These are phyloP conservation scores for Panus rudis DNA, from an alignment of 768 basidiomycete genomes.

Conservation along the genomic window DNA sequence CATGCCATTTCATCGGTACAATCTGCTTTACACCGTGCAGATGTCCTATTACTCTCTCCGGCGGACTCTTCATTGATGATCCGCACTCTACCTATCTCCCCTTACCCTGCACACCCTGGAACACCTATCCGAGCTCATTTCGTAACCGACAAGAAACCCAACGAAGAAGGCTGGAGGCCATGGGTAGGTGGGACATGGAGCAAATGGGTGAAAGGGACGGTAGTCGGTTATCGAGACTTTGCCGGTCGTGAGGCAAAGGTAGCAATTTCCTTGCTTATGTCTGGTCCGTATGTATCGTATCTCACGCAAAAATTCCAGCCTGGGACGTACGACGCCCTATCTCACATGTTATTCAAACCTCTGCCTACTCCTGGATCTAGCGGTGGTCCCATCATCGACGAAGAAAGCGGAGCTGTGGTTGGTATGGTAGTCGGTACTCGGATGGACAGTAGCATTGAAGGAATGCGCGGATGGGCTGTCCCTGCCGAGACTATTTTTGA, in stretches of 20 bases:
- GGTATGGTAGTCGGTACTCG: conserved; percentile 57
- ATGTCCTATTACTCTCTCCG: conserved; percentile 41
- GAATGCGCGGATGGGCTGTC: conserved; percentile 53
- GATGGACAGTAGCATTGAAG: conserved; percentile 50
- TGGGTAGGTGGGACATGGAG: conserved; percentile 50
- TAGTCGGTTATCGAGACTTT: conserved; percentile 55
- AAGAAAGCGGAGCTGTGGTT: conserved; percentile 53
- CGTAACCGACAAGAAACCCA: conserved; percentile 36
- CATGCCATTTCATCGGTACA: conserved; percentile 38
- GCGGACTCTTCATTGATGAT: conserved; percentile 10
- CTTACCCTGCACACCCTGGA: conserved; percentile 46
- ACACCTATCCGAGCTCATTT: conserved; percentile 47
- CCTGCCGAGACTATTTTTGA: conserved; percentile 59
- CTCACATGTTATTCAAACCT: conserved; percentile 46
- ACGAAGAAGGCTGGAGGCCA: conserved; percentile 36
- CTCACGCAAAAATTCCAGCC: conserved; percentile 32
- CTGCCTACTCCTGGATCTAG: conserved; percentile 59
- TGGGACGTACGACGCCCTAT: conserved; percentile 62
- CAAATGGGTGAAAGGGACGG: conserved; percentile 44
- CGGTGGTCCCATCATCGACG: conserved; percentile 62
- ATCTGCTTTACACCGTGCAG: conserved; percentile 53
- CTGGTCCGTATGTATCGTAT: neutral
- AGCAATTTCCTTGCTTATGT: conserved; percentile 11
- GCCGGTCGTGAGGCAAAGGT: conserved; percentile 52
- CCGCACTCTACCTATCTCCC: conserved; percentile 50